Evolutionary conservation across 1,284 basidiomycete genomes (phyloP), one percentile per base, ranked within the genome.

Genomic region (Spongispora temasekensis): DNA sequence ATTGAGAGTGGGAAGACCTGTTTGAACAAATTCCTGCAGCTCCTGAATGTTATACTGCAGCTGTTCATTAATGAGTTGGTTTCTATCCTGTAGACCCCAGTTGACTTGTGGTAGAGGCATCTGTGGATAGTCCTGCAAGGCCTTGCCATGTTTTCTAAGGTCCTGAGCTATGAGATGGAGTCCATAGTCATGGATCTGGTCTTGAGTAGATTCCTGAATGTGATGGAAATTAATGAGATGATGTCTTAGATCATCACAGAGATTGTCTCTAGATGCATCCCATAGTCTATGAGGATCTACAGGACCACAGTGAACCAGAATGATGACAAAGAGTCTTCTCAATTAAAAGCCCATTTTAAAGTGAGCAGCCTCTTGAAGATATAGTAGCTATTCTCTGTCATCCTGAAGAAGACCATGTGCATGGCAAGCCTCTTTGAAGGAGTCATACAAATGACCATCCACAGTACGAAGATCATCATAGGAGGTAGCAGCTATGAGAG

Each of bases 31-130:
- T 4, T 52, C 61, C 81, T 50, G n/a, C n/a, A n/a, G n/a, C n/a
- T n/a, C n/a, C n/a, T n/a, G n/a, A n/a, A n/a, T n/a, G n/a, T n/a
- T n/a, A 51, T 78, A 82, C 42, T 66, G 60, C 1, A 67, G 59
- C 34, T 83, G 78, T 27, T 82, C 76, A 30, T 19, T 27, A 6
- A 83, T 77, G 0, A 80, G 66, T 0, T 56, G 67, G 53, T 82
- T 81, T 10, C 48, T 68, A 0, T 55, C n/a, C 0, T 64, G 13
- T 5, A 44, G 23, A 13, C 34, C 58, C 78, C 79, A 80, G 34
- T 77, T 54, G 0, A 44, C 40, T 50, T 56, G 48, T 17, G 67
- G 59, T 1, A 53, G 15, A 10, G 76, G 78, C 70, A 80, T 75
- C 0, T 61, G 13, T 5, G 69, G 65, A 62, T 73, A 78, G 7